These are phyloP conservation scores for Boletus sp. DNA, from an alignment of 768 basidiomycete genomes.

Conservation along the genomic window DNA sequence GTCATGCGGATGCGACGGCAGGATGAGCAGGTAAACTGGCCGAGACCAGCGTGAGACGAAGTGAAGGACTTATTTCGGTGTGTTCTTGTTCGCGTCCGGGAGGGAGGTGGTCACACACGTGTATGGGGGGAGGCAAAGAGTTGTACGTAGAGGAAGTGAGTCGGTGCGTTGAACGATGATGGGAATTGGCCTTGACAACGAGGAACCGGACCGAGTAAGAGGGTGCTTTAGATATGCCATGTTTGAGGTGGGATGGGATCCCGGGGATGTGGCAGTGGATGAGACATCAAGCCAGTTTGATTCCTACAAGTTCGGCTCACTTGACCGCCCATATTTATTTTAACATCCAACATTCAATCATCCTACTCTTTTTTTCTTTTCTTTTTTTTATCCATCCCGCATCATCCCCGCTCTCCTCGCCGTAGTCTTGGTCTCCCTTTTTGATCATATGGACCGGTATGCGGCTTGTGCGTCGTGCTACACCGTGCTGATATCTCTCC, in stretches of 20 bases:
- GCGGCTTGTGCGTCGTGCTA: constrained; percentile 10
- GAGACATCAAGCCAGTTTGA: constrained; percentile 3
- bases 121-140: not conserved
- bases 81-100: not conserved
- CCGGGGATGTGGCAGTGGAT: constrained; percentile 12
- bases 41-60: constrained; percentile 53
- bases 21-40: constrained; percentile 65
- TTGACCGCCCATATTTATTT: constrained; percentile 9
- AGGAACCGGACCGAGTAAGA: not conserved
- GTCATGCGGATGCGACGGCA: constrained; percentile 57
- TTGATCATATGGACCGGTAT: constrained; percentile 34
- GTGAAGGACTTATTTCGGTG: not conserved
- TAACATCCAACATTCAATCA: constrained; percentile 13
- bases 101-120: not conserved
- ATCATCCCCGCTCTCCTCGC: constrained; percentile 1
- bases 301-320: constrained; percentile 15
- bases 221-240: not conserved
- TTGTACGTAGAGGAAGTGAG: not conserved
- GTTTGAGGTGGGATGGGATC: not conserved
- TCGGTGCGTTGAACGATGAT: not conserved
- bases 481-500: constrained; percentile 14
- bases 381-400: not conserved
- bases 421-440: not conserved
- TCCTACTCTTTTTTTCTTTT: not conserved
- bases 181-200: constrained; percentile 17